phyloP scores from a whole-genome alignment of 2,329 filamentous ascomycete species.

The Kalaharituber pfeilii region DNA sequence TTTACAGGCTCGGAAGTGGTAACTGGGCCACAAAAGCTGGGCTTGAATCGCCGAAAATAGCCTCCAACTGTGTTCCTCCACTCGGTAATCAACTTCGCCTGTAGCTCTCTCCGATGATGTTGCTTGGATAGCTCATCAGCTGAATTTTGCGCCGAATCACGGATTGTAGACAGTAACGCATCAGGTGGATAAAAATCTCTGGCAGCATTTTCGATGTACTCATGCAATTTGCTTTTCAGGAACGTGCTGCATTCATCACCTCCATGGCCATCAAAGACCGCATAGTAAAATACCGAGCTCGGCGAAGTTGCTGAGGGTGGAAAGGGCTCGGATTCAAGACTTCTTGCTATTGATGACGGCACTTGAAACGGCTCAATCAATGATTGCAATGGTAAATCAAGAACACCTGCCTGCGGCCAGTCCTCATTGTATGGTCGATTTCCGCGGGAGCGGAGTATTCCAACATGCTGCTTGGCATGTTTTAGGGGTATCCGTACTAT shows the following conservation, averaged over 20 bases:
- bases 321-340: conserved; percentile 11
- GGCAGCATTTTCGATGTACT: conserved; percentile 72
- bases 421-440: conserved; percentile 85
- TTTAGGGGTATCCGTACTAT: conserved; percentile 87
- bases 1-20: conserved; percentile 15
- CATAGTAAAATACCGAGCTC: conserved; percentile 67
- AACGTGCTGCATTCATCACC: conserved; percentile 79
- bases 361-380: conserved; percentile 31
- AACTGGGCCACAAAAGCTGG: conserved; percentile 46
- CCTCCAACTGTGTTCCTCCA: conserved; percentile 80
- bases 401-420: conserved; percentile 79
- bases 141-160: conserved; percentile 38
- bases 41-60: conserved; percentile 82
- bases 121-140: conserved; percentile 2
- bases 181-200: conserved; percentile 44
- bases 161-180: neutral
- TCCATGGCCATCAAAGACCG: conserved; percentile 88
- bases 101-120: conserved; percentile 34
- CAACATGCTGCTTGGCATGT: conserved; percentile 92
- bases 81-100: conserved; percentile 51
- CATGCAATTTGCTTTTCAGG: conserved; percentile 64
- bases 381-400: conserved; percentile 68
- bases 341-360: conserved; percentile 11
- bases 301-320: conserved; percentile 1
- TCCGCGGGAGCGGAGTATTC: conserved; percentile 59